Evolutionary conservation across 495 filamentous ascomycete genomes (phyloP).

Genomic region (Beverwykella pulmonaria): DNA sequence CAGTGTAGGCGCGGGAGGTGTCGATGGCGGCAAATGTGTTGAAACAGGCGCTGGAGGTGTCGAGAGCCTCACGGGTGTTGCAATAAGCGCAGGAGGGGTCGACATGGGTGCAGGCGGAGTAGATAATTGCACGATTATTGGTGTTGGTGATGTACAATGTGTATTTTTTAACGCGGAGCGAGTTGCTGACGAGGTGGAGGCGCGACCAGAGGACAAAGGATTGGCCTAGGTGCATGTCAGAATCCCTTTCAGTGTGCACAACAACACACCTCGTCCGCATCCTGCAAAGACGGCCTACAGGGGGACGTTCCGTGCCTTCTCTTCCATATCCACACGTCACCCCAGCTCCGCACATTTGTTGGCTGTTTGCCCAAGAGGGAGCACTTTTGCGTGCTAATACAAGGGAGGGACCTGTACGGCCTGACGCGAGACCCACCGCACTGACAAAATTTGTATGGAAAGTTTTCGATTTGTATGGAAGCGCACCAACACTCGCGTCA

Average conservation of each 20-base stretch:
- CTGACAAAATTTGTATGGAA: slow-evolving; percentile 11
- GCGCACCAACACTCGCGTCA: slow-evolving; percentile 1
- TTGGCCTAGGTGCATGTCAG: slow-evolving; percentile 43
- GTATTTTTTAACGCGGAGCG: slow-evolving; percentile 53
- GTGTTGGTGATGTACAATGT: slow-evolving; percentile 63
- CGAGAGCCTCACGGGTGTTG: background rate
- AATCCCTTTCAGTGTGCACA: too few species aligned
- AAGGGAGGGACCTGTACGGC: background rate
- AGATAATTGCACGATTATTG: slow-evolving; percentile 39
- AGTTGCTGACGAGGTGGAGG: slow-evolving; percentile 62
- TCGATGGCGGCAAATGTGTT: background rate
- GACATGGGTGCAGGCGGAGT: background rate
- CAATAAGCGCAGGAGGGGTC: too few species aligned
- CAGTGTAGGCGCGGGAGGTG: background rate
- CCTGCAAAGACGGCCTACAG: too few species aligned
- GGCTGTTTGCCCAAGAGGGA: too few species aligned
- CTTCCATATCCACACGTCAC: too few species aligned
- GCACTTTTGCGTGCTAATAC: too few species aligned
- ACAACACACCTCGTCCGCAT: too few species aligned
- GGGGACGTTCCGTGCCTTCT: too few species aligned
- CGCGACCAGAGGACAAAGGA: slow-evolving; percentile 69
- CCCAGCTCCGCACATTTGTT: too few species aligned
- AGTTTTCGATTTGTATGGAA: slow-evolving; percentile 7
- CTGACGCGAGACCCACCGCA: slow-evolving; percentile 3
- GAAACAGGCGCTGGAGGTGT: background rate